These are phyloP conservation scores for Starmerella sp. DNA, from an alignment of 805 yeast genomes.

Conservation along the genomic window DNA sequence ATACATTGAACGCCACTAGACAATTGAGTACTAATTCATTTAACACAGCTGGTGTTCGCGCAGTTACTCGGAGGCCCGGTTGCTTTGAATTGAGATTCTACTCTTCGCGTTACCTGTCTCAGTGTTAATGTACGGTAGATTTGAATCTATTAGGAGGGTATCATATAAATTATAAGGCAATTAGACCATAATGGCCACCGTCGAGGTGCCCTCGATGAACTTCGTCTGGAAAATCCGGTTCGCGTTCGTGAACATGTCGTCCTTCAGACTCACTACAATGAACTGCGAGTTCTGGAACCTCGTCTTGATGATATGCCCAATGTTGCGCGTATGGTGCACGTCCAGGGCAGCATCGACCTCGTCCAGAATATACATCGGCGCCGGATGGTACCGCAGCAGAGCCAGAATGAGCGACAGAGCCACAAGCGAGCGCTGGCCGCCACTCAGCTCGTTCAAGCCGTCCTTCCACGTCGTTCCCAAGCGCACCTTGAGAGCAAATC, in stretches of 20 bases:
- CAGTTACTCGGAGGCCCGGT: no score
- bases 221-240: conserved; percentile 86
- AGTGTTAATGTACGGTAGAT: no score
- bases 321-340: conserved; percentile 91
- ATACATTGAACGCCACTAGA: no score
- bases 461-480: conserved; percentile 94
- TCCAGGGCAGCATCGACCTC: conserved; percentile 98
- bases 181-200: conserved; percentile 12
- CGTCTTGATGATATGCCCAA: conserved; percentile 91
- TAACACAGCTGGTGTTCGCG: no score
- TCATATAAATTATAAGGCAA: no score
- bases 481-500: conserved; percentile 80
- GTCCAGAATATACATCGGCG: conserved; percentile 95
- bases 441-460: conserved; percentile 85
- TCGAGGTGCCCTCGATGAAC: conserved; percentile 77
- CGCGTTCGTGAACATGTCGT: conserved; percentile 97
- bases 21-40: no score
- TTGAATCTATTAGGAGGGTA: no score
- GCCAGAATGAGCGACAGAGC: conserved; percentile 90
- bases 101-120: no score
- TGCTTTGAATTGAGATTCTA: no score
- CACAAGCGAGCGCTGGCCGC: conserved; percentile 92
- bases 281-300: conserved; percentile 92
- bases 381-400: conserved; percentile 85
- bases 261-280: conserved; percentile 91